Percentiles rank a stretch among this genome's conserved stretches.
Conservation (phyloP, 345 rosid species). For the Acer campestre region DNA sequence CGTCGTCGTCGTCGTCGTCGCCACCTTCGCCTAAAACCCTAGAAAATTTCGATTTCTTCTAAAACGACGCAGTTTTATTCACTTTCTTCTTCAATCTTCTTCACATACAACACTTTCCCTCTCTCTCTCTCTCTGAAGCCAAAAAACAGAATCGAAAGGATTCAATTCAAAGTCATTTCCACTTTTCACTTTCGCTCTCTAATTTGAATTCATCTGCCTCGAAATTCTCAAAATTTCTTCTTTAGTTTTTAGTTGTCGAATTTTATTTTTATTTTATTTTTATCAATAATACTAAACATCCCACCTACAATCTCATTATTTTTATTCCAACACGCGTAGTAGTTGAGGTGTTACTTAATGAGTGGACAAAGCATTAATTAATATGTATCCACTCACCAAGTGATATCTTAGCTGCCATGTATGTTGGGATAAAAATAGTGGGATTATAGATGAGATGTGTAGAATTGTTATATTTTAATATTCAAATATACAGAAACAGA, state of each 20-base stretch:
- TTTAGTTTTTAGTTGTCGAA: background rate
- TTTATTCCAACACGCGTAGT: no score
- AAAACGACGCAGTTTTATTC: background rate
- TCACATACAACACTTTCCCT: background rate
- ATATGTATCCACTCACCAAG: no score
- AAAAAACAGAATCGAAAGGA: background rate
- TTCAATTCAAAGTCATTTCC: constrained; percentile 2
- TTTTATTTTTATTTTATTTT: no score
- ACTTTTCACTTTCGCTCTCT: constrained; percentile 8
- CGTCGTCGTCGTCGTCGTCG: constrained; percentile 38
- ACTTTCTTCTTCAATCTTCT: background rate
- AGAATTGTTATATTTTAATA: no score
- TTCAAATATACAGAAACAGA: no score
- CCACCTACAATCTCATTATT: no score
- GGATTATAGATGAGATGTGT: no score
- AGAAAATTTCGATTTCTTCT: constrained; percentile 1
- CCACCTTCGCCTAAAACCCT: constrained; percentile 10
- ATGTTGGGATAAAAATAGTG: no score
- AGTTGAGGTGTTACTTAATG: no score
- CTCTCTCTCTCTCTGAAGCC: background rate
- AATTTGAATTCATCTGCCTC: constrained; percentile 8
- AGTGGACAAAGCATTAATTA: no score
- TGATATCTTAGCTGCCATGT: no score
- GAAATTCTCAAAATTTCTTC: background rate
- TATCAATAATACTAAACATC: no score